phyloP scores from a whole-genome alignment of 208 protist genomes.

The Trichomonas gallinae region DNA sequence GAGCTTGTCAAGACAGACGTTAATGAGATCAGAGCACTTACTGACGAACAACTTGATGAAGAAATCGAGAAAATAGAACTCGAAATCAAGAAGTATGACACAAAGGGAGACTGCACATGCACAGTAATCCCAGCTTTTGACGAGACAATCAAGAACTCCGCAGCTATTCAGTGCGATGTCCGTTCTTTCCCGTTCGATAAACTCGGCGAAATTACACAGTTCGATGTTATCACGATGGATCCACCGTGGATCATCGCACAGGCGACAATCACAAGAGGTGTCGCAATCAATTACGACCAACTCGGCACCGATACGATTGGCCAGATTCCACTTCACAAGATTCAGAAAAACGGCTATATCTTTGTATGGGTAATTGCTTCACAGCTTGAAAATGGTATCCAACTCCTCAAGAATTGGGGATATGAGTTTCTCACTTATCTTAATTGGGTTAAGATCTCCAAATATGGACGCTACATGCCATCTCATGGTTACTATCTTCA shows the following conservation, averaged over 20 bases:
- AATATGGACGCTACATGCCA: background rate
- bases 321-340: background rate
- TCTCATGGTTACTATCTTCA: constrained; percentile 21
- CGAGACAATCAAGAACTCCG: background rate
- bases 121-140: background rate
- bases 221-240: constrained; percentile 23
- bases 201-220: background rate
- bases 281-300: background rate
- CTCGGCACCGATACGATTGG: background rate
- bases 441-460: constrained; percentile 3
- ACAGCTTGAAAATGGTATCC: background rate
- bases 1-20: background rate
- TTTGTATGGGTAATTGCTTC: constrained; percentile 7
- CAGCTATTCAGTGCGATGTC: background rate
- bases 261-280: background rate
- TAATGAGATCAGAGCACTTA: background rate
- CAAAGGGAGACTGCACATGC: background rate
- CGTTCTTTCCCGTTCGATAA: background rate
- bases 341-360: background rate
- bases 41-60: background rate
- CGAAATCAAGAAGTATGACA: background rate
- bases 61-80: background rate
- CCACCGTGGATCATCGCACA: background rate
- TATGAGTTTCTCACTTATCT: background rate
- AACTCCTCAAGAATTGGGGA: background rate